phyloP scores from a whole-genome alignment of 2,329 filamentous ascomycete genomes.

The Xylaria sp. region DNA sequence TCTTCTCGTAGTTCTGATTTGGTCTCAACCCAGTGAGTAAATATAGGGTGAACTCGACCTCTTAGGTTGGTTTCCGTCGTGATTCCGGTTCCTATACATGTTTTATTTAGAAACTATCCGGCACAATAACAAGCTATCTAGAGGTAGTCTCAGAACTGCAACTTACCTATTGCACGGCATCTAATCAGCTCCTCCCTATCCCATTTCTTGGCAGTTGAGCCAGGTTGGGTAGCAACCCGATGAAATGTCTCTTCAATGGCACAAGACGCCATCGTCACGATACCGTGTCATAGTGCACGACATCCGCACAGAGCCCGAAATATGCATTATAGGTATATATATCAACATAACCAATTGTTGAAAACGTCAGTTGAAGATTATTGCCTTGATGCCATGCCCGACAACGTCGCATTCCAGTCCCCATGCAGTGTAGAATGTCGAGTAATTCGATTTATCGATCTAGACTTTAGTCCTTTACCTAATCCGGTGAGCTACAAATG shows the following conservation, averaged over 20 bases:
- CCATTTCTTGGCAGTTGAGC: constrained; percentile 48
- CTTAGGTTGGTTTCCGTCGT: constrained; percentile 39
- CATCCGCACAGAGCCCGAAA: neutral
- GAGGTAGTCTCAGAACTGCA: neutral
- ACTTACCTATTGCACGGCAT: constrained; percentile 49
- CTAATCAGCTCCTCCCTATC: constrained; percentile 45
- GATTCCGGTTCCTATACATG: constrained; percentile 42
- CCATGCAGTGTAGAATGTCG: constrained; percentile 6
- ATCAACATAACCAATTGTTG: constrained; percentile 14
- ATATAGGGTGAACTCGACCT: constrained; percentile 49
- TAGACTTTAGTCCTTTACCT: constrained; percentile 30
- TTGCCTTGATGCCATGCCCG: constrained; percentile 14
- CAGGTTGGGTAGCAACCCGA: constrained; percentile 40
- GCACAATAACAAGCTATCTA: neutral
- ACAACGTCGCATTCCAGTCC: constrained; percentile 43
- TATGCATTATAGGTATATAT: constrained; percentile 19
- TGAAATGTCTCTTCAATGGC: constrained; percentile 27
- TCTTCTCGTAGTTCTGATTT: constrained; percentile 42
- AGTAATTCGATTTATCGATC: constrained; percentile 38
- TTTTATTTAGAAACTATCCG: neutral
- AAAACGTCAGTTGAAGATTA: constrained; percentile 36
- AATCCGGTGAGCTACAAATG: constrained; percentile 28
- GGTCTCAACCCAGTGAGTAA: constrained; percentile 45
- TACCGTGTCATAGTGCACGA: constrained; percentile 16
- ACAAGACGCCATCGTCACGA: constrained; percentile 37